These are phyloP conservation scores for Bryum argenteum DNA, from an alignment of 225 moss, liverwort and hornwort species.

Conservation along the genomic window DNA sequence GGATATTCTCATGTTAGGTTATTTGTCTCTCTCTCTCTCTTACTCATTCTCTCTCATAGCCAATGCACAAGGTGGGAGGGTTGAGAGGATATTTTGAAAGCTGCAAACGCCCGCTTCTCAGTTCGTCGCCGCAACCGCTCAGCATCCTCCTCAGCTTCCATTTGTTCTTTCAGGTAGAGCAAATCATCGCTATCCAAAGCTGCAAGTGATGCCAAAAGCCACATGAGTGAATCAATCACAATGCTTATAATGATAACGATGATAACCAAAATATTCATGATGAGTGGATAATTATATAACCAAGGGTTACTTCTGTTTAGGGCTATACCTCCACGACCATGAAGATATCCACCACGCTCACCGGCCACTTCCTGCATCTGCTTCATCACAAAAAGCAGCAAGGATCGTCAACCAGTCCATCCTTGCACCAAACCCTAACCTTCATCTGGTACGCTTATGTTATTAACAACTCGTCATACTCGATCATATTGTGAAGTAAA, in stretches of 20 bases:
- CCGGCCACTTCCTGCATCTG: constrained; percentile 99
- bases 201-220: constrained; percentile 41
- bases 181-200: constrained; percentile 98
- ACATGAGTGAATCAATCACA: constrained; percentile 27
- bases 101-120: constrained; percentile 95
- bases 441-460: too few relatives aligned
- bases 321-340: constrained; percentile 89
- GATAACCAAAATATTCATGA: neutral
- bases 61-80: constrained; percentile 9
- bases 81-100: constrained; percentile 93
- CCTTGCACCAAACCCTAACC: constrained; percentile 2
- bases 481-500: too few relatives aligned
- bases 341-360: constrained; percentile 98
- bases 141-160: constrained; percentile 99
- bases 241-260: neutral
- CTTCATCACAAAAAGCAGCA: constrained; percentile 59
- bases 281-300: constrained; percentile 19
- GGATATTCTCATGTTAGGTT: neutral
- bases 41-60: neutral
- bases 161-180: constrained; percentile 97
- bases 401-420: constrained; percentile 29
- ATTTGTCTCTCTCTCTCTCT: too few relatives aligned
- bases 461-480: too few relatives aligned
- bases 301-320: neutral
- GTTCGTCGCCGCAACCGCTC: constrained; percentile 92